Percentiles rank a stretch among this genome's conserved stretches.
Evolutionary conservation across 2,329 filamentous ascomycete species (phyloP).

Genomic region (Thielaviopsis euricoi): DNA sequence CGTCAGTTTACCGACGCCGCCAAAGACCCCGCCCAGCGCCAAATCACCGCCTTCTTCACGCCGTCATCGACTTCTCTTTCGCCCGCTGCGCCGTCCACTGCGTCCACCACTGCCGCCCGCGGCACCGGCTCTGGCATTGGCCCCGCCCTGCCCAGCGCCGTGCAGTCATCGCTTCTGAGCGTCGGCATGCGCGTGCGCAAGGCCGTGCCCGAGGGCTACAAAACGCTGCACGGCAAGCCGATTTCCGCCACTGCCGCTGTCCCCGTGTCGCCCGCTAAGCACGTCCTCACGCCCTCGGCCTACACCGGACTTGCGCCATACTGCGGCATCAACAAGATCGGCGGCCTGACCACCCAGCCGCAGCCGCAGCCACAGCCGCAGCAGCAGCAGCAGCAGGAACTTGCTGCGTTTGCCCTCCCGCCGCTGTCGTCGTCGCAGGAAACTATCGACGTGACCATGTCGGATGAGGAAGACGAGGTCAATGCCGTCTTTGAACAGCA

Average conservation of each 20-base stretch:
- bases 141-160: constrained; percentile 40
- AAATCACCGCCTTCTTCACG: constrained; percentile 48
- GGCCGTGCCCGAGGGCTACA: constrained; percentile 85
- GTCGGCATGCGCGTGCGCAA: constrained; percentile 94
- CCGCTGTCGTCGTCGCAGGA: constrained; percentile 39
- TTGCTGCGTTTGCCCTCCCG: constrained; percentile 18
- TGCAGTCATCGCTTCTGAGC: constrained; percentile 71
- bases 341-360: constrained; percentile 47
- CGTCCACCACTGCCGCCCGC: constrained; percentile 15
- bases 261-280: constrained; percentile 1
- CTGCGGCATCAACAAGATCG: constrained; percentile 63
- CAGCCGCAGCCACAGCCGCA: constrained; percentile 9
- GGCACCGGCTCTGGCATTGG: constrained; percentile 5
- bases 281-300: constrained; percentile 17
- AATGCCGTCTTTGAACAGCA: too few species aligned
- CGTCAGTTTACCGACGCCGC: constrained; percentile 44
- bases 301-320: constrained; percentile 58
- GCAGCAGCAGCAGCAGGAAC: constrained; percentile 18
- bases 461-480: constrained; percentile 14
- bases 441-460: constrained; percentile 23
- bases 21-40: constrained; percentile 40
- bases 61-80: constrained; percentile 10
- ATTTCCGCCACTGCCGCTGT: constrained; percentile 12
- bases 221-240: constrained; percentile 38
- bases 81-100: constrained; percentile 16